These are phyloP conservation scores for Erodium texanum DNA, from an alignment of 441 rosid species.

Conservation along the genomic window DNA sequence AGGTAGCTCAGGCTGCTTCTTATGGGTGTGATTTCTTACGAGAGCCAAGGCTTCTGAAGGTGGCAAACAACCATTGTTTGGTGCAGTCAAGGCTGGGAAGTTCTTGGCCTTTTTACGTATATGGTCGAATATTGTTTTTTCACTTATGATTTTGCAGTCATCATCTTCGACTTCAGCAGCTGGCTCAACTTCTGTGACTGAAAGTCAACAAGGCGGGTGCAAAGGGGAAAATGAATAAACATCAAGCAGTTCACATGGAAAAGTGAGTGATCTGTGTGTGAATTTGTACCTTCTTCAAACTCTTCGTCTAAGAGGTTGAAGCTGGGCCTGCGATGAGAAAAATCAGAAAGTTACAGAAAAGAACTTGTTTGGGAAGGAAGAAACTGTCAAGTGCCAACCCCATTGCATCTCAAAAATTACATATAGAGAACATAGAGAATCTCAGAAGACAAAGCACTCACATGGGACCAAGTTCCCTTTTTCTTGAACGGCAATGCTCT, in stretches of 20 bases:
- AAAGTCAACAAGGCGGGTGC: constrained; percentile 16
- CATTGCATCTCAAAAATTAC: background rate
- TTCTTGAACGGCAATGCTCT: constrained; percentile 19
- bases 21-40: constrained; percentile 37
- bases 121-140: constrained; percentile 63
- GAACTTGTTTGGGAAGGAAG: background rate
- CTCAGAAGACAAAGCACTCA: constrained; percentile 25
- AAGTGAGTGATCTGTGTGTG: background rate
- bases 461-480: constrained; percentile 28
- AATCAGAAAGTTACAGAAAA: constrained; percentile 12
- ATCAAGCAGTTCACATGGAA: background rate
- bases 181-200: constrained; percentile 30
- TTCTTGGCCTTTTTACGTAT: constrained; percentile 74
- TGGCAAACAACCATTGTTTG: constrained; percentile 28
- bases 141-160: constrained; percentile 41
- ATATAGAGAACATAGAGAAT: background rate
- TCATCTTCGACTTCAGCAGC: constrained; percentile 35
- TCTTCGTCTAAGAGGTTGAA: constrained; percentile 86
- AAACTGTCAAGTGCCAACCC: background rate
- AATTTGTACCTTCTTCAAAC: constrained; percentile 46
- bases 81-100: constrained; percentile 40
- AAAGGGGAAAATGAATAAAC: constrained; percentile 4
- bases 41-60: constrained; percentile 33
- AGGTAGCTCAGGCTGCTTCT: constrained; percentile 28
- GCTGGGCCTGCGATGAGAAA: constrained; percentile 60